These are phyloP conservation scores for Murraya paniculata DNA, from an alignment of 345 rosid genomes.

Conservation along the genomic window DNA sequence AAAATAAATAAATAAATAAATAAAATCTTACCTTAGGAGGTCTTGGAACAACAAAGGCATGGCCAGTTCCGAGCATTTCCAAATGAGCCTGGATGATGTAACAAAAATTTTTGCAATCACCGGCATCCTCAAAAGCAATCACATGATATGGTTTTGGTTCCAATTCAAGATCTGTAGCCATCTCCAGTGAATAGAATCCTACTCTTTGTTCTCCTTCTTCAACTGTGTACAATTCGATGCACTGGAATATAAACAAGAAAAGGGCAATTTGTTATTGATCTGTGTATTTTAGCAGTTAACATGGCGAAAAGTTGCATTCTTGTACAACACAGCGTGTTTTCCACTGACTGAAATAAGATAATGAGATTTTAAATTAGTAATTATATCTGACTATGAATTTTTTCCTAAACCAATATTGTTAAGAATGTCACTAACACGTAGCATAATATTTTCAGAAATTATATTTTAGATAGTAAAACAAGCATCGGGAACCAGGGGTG, in stretches of 20 bases:
- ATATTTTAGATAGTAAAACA: not conserved
- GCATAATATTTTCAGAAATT: not conserved
- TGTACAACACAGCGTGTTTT: not conserved
- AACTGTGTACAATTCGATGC: constrained; percentile 76
- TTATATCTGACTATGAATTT: not conserved
- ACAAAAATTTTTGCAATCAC: constrained; percentile 72
- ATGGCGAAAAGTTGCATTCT: not conserved
- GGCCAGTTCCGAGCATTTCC: constrained; percentile 73
- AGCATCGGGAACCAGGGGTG: not conserved
- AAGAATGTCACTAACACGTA: not conserved
- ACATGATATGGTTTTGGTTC: constrained; percentile 84
- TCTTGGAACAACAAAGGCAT: constrained; percentile 76
- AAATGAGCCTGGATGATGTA: constrained; percentile 82
- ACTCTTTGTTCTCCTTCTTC: constrained; percentile 57
- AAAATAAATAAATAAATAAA: too few species aligned
- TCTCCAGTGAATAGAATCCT: constrained; percentile 87
- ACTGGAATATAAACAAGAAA: constrained; percentile 42
- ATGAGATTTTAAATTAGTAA: not conserved
- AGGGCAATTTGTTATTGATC: not conserved
- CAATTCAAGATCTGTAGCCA: constrained; percentile 87
- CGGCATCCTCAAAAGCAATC: constrained; percentile 77
- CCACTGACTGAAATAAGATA: not conserved
- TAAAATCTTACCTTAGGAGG: constrained; percentile 67
- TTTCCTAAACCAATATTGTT: not conserved
- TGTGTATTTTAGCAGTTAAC: not conserved